These are phyloP conservation scores for Gloeopeniophorella convolvens DNA, from an alignment of 768 basidiomycete species.

Conservation along the genomic window DNA sequence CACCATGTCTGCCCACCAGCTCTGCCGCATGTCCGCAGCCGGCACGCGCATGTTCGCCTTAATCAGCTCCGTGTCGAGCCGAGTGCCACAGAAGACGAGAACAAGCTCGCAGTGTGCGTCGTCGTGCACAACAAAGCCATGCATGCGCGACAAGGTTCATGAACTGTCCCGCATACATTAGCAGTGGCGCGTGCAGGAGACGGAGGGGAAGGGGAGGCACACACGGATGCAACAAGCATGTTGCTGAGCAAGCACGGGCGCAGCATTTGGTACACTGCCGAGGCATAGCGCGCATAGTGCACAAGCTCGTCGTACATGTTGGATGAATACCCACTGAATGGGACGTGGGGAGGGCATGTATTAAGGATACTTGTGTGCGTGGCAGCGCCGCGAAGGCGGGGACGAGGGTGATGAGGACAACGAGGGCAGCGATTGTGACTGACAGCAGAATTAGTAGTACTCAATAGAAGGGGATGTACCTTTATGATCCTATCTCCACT, in stretches of 20 bases:
- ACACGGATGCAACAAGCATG: slow-evolving; percentile 34
- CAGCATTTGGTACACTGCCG: slow-evolving; percentile 40
- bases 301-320: slow-evolving; percentile 35
- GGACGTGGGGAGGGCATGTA: background rate
- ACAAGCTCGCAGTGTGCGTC: slow-evolving; percentile 37
- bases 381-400: background rate
- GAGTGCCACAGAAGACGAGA: slow-evolving; percentile 31
- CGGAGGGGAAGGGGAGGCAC: slow-evolving; percentile 16
- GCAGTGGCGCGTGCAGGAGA: background rate
- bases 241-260: slow-evolving; percentile 46
- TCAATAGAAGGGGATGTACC: too few species aligned
- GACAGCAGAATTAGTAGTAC: too few species aligned
- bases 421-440: too few species aligned
- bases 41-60: slow-evolving; percentile 43
- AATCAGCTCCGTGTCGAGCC: slow-evolving; percentile 57
- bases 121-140: slow-evolving; percentile 38
- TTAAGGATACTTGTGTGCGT: background rate
- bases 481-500: too few species aligned
- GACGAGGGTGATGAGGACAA: background rate
- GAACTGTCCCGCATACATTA: slow-evolving; percentile 18
- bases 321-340: slow-evolving; percentile 3
- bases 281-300: slow-evolving; percentile 44
- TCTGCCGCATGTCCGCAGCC: slow-evolving; percentile 48
- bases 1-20: slow-evolving; percentile 55
- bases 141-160: slow-evolving; percentile 16